These are phyloP conservation scores for Sonneratia caseolaris DNA, from an alignment of 345 rosid genomes.

Conservation along the genomic window DNA sequence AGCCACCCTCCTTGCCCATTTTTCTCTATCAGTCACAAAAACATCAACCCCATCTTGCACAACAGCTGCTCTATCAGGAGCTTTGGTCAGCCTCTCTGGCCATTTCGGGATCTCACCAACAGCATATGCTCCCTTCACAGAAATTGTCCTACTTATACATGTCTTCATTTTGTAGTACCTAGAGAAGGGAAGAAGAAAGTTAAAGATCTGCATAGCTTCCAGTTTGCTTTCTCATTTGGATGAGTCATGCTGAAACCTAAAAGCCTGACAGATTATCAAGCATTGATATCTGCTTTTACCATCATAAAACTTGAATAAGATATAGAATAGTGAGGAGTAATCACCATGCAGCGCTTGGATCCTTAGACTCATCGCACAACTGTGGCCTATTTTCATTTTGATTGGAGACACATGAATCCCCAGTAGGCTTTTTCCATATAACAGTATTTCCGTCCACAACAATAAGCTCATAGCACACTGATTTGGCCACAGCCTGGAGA, in stretches of 20 bases:
- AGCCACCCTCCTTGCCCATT: constrained; percentile 83
- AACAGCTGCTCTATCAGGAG: constrained; percentile 54
- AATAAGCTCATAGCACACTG: constrained; percentile 79
- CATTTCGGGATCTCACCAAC: constrained; percentile 61
- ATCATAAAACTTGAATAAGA: background rate
- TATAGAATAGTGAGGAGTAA: background rate
- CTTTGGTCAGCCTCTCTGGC: constrained; percentile 70
- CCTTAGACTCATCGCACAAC: constrained; percentile 57
- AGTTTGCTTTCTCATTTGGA: background rate
- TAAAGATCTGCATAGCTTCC: constrained; percentile 1
- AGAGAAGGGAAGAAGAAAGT: constrained; percentile 11
- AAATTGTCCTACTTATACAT: constrained; percentile 53
- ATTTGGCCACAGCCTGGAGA: constrained; percentile 88
- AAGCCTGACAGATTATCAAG: background rate
- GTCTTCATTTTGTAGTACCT: constrained; percentile 78
- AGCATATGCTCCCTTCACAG: constrained; percentile 56
- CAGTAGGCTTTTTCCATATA: constrained; percentile 85
- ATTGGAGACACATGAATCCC: constrained; percentile 60
- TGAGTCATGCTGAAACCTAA: background rate
- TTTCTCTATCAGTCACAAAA: constrained; percentile 77
- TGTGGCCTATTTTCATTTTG: constrained; percentile 71
- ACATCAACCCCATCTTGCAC: constrained; percentile 69
- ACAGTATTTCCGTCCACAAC: constrained; percentile 90
- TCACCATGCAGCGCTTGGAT: constrained; percentile 79
- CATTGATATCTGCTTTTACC: background rate